Evolutionary conservation across 1,139 yeast genomes (phyloP), one percentile per base, ranked within the genome.

Genomic region (Zygoascus hellenicus): DNA sequence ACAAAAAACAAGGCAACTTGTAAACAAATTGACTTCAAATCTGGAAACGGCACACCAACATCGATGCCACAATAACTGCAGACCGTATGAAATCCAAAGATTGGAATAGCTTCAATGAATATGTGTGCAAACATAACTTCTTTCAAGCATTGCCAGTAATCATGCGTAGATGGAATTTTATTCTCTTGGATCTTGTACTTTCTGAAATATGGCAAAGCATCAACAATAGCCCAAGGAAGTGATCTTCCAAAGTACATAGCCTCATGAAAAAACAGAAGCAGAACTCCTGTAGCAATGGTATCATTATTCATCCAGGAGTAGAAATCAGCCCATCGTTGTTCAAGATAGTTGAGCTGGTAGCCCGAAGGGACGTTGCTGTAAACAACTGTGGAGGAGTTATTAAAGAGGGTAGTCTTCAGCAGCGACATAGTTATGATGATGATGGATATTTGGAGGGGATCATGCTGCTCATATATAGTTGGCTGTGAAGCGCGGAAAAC

Each of bases 51-150:
- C 7, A 87, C 94, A 42, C 76, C 74, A 57, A 79, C 77, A 7
- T 80, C 67, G 57, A 90, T 84, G 54, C 90, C 90, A 58, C 88
- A 75, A 57, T 72, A 71, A 51, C 81, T 77, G 69, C 96, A 86
- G 59, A 89, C 70, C 48, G 96, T 95, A 66, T 92, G 97, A 78
- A 90, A 90, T 45, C 88, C 82, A 94, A 96, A 90, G 58, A 90
- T 90, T 48, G 97, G 97, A 52, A 92, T 75, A 9, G 95, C 96
- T 69, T 90, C 97, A 47, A 90, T 95, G 53, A 90, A 67, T 62
- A 88, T 80, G 68, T 90, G 97, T 28, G 94, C 84, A 43, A 82
- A 75, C 48, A 90, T 69, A 29, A 90, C 97, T 16, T 87, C 74
- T 66, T 84, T 84, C 54, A 89, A 76, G 66, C 97, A 90, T 66